Conservation (phyloP, 345 rosid genomes). For the Cardamine resedifolia region DNA sequence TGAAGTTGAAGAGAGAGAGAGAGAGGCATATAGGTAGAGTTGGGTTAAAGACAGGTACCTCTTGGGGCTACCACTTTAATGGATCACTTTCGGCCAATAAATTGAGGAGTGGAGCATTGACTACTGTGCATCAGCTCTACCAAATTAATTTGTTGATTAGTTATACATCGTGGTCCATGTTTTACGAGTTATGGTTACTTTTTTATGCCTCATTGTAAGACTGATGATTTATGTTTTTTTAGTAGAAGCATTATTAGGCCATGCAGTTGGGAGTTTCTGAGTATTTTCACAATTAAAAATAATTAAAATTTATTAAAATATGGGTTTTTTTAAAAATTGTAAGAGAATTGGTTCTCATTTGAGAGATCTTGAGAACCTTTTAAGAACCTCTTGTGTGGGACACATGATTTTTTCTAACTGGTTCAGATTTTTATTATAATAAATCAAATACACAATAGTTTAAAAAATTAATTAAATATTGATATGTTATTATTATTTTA, state of each 20-base stretch:
- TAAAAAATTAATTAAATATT: too few relatives aligned
- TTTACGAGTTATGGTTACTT: background rate
- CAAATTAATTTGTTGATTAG: slow-evolving; percentile 26
- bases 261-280: too few relatives aligned
- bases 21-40: background rate
- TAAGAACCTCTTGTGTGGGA: too few relatives aligned
- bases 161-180: slow-evolving; percentile 31
- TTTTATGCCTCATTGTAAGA: background rate
- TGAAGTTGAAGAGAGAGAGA: background rate
- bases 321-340: too few relatives aligned
- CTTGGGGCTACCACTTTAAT: slow-evolving; percentile 19
- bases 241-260: too few relatives aligned
- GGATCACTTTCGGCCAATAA: slow-evolving; percentile 37
- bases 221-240: background rate
- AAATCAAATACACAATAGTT: too few relatives aligned
- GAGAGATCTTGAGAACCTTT: too few relatives aligned
- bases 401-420: background rate
- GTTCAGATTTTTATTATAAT: too few relatives aligned
- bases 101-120: slow-evolving; percentile 36
- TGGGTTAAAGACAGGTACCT: slow-evolving; percentile 7
- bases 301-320: too few relatives aligned
- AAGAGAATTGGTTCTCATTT: too few relatives aligned
- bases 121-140: slow-evolving; percentile 32
- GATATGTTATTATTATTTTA: too few relatives aligned
- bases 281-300: too few relatives aligned